Base-by-base conservation (phyloP, 352 stramenopile species). In the Phytopythium ostracodes region DNA sequence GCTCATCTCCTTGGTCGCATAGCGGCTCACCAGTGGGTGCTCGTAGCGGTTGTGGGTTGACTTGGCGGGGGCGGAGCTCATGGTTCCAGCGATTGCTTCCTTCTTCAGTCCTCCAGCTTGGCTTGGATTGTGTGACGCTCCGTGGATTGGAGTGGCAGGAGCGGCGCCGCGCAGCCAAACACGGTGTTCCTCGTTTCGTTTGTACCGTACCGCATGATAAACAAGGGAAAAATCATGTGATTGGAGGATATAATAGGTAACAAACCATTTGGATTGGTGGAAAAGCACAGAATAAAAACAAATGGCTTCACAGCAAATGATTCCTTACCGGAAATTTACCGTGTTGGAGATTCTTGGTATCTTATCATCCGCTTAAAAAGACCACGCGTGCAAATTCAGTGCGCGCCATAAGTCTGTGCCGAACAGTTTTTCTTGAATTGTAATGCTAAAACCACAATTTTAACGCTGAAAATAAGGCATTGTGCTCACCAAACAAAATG, bases 1-100 rank as follows among this genome's bases (percentile, higher is more conserved):
- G 68, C 94, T 99, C 97, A 99, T 99, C 79, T 99, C 97, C 72
- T 98, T 99, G 52, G 97, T 99, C 43, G 97, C 97, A 77, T 99
- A 99, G 74, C 96, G 95, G 62, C 70, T 79, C 71, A 96, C 89
- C 36, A 96, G 81, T 68, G 89, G 89, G 75, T 97, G 87, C 77
- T 96, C 85, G 62, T 97, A 97, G 67, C 81, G 81, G 72, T 87
- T 76, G 76, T 91, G 84, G 43, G 43, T 6, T 20, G 43, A 18
- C 20, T 25, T 35, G 52, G 33, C 12, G 66, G n/a, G n/a, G n/a
- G n/a, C n/a, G n/a, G n/a, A n/a, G n/a, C 71, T 81, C 73, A 79
- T 81, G 56, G 31, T 56, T 27, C n/a, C 25, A 12, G 47, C 4
- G 4, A 10, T 36, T 4, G 9, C 31, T 36, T 36, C 31, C 31